phyloP scores from a whole-genome alignment of 306 rosid species.

The Neltuma alba region DNA sequence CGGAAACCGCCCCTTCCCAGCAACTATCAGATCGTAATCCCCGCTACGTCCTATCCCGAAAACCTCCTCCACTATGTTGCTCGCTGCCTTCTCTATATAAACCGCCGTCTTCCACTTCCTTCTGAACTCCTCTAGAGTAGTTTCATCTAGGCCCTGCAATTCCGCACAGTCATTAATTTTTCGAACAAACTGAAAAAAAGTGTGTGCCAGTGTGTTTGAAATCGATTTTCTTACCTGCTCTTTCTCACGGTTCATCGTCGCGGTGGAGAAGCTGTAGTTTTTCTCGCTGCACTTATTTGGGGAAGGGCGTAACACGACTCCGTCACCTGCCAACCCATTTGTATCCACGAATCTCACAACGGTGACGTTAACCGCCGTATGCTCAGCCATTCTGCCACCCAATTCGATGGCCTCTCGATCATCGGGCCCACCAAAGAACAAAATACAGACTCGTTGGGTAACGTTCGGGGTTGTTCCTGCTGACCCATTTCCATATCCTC shows the following conservation, averaged over 20 bases:
- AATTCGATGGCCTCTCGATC: slow-evolving; percentile 73
- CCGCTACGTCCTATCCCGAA: slow-evolving; percentile 51
- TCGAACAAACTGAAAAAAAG: not conserved
- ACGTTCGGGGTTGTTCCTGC: not conserved
- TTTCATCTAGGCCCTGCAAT: slow-evolving; percentile 60
- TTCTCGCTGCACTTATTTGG: slow-evolving; percentile 35
- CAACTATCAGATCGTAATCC: no score
- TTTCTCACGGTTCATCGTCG: slow-evolving; percentile 50
- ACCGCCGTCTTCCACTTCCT: slow-evolving; percentile 44
- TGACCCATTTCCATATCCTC: slow-evolving; percentile 49
- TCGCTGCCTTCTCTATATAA: slow-evolving; percentile 52
- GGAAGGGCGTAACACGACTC: slow-evolving; percentile 40
- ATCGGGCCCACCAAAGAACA: slow-evolving; percentile 88
- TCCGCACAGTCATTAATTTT: not conserved
- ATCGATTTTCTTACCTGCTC: slow-evolving; percentile 42
- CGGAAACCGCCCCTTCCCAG: no score
- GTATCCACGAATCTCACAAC: slow-evolving; percentile 51
- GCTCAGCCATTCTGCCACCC: slow-evolving; percentile 68
- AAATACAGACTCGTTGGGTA: slow-evolving; percentile 47
- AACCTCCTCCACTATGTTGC: slow-evolving; percentile 61
- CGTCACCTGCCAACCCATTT: slow-evolving; percentile 25
- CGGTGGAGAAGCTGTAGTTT: slow-evolving; percentile 58
- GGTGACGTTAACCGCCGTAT: slow-evolving; percentile 55
- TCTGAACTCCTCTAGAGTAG: slow-evolving; percentile 44
- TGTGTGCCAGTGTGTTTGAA: no score